Conservation (phyloP, 2,329 filamentous ascomycete genomes). For the Pseudopyrenochaeta lycopersici region DNA sequence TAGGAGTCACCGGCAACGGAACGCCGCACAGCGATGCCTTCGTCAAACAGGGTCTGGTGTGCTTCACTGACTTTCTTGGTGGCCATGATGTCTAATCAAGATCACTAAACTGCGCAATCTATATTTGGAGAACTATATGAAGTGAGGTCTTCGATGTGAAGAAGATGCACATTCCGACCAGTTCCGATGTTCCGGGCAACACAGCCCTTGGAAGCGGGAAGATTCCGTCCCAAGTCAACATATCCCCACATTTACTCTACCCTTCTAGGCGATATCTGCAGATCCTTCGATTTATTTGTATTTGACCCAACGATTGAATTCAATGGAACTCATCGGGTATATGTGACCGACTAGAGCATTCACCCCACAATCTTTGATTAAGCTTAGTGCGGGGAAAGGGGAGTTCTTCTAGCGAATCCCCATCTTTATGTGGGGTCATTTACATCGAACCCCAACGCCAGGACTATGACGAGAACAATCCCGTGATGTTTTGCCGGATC, state of each 20-base stretch:
- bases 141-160: too few relatives aligned
- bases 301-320: neutral
- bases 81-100: neutral
- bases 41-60: slow-evolving; percentile 23
- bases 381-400: slow-evolving; percentile 17
- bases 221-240: neutral
- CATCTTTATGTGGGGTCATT: slow-evolving; percentile 20
- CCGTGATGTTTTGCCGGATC: neutral
- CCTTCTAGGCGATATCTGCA: too few relatives aligned
- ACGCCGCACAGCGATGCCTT: slow-evolving; percentile 22
- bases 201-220: too few relatives aligned
- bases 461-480: too few relatives aligned
- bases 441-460: too few relatives aligned
- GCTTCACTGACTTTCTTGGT: slow-evolving; percentile 12
- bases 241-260: too few relatives aligned
- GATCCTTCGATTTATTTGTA: too few relatives aligned
- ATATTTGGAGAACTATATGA: too few relatives aligned
- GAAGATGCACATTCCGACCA: neutral
- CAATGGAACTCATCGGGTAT: neutral
- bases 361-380: slow-evolving; percentile 13
- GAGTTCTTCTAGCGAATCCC: neutral
- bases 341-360: neutral
- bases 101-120: too few relatives aligned
- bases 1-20: slow-evolving; percentile 61
- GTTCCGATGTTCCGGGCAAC: neutral